These are phyloP conservation scores for Quercus tomentella DNA, from an alignment of 331 rosid genomes.

Conservation along the genomic window DNA sequence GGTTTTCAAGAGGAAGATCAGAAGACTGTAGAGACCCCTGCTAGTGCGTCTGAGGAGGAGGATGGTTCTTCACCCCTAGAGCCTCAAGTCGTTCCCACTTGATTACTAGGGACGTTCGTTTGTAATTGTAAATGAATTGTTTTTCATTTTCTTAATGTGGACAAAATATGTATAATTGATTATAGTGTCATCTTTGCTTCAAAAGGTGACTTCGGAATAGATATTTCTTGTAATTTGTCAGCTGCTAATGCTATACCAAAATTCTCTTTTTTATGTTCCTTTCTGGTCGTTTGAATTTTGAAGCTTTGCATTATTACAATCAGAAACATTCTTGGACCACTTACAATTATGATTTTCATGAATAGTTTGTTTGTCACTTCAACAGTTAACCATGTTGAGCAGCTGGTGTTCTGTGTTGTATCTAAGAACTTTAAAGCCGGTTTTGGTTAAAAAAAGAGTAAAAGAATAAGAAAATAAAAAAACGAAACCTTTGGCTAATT, in stretches of 20 bases:
- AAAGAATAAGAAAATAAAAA: too few species aligned
- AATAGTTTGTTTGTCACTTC: too few species aligned
- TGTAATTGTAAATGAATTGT: constrained; percentile 42
- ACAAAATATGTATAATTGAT: not conserved
- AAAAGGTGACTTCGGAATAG: not conserved
- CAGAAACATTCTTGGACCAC: too few species aligned
- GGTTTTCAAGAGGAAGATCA: constrained; percentile 52
- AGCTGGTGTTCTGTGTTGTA: too few species aligned
- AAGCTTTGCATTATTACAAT: too few species aligned
- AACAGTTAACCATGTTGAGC: too few species aligned
- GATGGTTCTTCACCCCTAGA: constrained; percentile 60
- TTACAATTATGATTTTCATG: too few species aligned
- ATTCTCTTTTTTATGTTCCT: too few species aligned
- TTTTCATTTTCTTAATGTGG: not conserved
- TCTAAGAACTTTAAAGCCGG: too few species aligned
- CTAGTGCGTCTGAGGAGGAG: constrained; percentile 34
- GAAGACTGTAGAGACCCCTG: constrained; percentile 34
- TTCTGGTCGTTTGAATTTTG: too few species aligned
- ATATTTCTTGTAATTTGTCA: not conserved
- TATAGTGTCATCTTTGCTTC: not conserved
- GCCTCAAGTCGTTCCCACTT: constrained; percentile 81
- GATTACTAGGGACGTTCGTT: not conserved
- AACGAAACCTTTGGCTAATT: too few species aligned
- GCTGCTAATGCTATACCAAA: not conserved
- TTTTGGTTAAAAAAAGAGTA: too few species aligned